These are phyloP conservation scores for Pythium insidiosum DNA, from an alignment of 352 stramenopile genomes.

Conservation along the genomic window DNA sequence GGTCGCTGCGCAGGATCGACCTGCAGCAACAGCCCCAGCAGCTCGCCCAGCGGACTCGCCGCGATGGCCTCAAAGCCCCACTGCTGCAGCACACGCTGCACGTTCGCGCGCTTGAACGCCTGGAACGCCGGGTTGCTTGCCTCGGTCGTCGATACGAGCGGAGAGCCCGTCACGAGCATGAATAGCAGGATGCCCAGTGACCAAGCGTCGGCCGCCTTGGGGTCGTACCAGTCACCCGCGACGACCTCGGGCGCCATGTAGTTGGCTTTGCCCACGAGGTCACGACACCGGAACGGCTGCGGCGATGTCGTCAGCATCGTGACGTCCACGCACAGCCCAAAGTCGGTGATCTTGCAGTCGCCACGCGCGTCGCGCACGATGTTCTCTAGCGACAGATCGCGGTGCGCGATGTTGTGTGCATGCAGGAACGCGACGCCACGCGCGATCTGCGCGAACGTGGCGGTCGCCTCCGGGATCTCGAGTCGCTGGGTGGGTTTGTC, in stretches of 20 bases:
- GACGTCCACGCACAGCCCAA: slow-evolving; percentile 30
- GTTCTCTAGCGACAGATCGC: slow-evolving; percentile 32
- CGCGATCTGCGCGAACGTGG: slow-evolving; percentile 8
- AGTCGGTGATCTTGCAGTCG: slow-evolving; percentile 43
- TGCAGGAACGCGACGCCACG: slow-evolving; percentile 8
- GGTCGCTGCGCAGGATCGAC: slow-evolving; percentile 19
- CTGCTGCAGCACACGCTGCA: slow-evolving; percentile 26
- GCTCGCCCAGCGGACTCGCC: slow-evolving; percentile 10
- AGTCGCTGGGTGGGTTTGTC: background rate
- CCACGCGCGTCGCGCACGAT: slow-evolving; percentile 32
- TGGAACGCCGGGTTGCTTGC: slow-evolving; percentile 18
- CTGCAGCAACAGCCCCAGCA: slow-evolving; percentile 27
- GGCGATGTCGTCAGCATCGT: slow-evolving; percentile 1
- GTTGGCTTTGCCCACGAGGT: slow-evolving; percentile 11
- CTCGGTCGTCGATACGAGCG: slow-evolving; percentile 25
- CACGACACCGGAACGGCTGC: too few relatives aligned
- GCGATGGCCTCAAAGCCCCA: slow-evolving; percentile 35
- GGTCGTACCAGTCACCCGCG: slow-evolving; percentile 18
- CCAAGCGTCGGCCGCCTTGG: slow-evolving; percentile 29
- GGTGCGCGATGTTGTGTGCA: slow-evolving; percentile 21
- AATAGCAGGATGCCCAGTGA: slow-evolving; percentile 38
- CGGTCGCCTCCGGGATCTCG: too few relatives aligned
- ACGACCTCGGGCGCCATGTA: slow-evolving; percentile 34
- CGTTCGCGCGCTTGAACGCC: slow-evolving; percentile 19
- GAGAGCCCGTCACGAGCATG: slow-evolving; percentile 30